These are phyloP conservation scores for Raphanus sativus DNA, from an alignment of 345 rosid genomes.

Conservation along the genomic window DNA sequence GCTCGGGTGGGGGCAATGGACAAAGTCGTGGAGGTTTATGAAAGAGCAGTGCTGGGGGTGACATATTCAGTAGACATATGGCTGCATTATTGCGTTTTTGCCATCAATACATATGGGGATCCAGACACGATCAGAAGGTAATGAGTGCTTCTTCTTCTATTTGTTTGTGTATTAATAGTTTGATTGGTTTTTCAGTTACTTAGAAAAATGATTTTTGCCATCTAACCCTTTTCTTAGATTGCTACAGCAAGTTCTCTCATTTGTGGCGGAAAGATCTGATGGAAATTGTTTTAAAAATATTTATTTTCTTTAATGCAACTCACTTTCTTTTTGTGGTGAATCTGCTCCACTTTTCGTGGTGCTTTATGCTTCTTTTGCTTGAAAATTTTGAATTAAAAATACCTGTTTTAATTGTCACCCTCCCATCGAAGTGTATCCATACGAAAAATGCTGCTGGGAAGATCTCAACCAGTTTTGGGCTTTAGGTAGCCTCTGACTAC, in stretches of 20 bases:
- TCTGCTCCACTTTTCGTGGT: slow-evolving; percentile 29
- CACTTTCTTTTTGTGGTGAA: slow-evolving; percentile 39
- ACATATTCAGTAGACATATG: slow-evolving; percentile 98
- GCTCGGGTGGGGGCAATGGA: slow-evolving; percentile 83
- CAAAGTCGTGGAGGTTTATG: slow-evolving; percentile 95
- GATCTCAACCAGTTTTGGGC: slow-evolving; percentile 83
- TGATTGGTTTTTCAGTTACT: slow-evolving; percentile 36
- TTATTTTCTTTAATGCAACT: slow-evolving; percentile 39
- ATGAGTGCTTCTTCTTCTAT: slow-evolving; percentile 26
- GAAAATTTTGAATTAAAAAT: slow-evolving; percentile 36
- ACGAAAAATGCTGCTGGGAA: slow-evolving; percentile 94
- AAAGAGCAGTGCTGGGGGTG: slow-evolving; percentile 86
- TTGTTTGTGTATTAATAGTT: slow-evolving; percentile 36
- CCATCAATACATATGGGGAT: slow-evolving; percentile 84
- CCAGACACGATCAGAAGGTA: slow-evolving; percentile 96
- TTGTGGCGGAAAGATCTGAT: slow-evolving; percentile 65
- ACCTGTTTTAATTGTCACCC: slow-evolving; percentile 57
- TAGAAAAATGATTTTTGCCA: slow-evolving; percentile 43
- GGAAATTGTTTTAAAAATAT: slow-evolving; percentile 54
- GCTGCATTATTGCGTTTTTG: slow-evolving; percentile 85
- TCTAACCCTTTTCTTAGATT: slow-evolving; percentile 70
- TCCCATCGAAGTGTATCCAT: slow-evolving; percentile 66
- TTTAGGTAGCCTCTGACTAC: slow-evolving; percentile 89
- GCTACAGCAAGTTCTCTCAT: slow-evolving; percentile 70
- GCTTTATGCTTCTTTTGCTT: slow-evolving; percentile 29